These are phyloP conservation scores for Suillus occidentalis DNA, from an alignment of 768 basidiomycete species.

Conservation along the genomic window DNA sequence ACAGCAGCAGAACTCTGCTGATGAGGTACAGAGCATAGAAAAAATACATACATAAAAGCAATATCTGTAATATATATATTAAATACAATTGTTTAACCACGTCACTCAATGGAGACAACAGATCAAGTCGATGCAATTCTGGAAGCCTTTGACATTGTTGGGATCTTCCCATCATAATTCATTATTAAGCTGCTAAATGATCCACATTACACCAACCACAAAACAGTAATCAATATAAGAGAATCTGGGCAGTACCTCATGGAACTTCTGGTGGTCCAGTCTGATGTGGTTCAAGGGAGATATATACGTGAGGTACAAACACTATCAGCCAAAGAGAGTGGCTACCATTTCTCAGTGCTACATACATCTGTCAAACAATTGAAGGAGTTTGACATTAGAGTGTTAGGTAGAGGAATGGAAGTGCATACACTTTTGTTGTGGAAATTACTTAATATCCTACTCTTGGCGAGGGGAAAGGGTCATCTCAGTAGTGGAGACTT, in stretches of 20 bases:
- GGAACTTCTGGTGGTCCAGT: background rate
- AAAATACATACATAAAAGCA: no score
- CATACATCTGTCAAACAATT: background rate
- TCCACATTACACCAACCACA: background rate
- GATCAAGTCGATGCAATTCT: background rate
- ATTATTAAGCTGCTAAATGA: background rate
- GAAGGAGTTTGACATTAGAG: background rate
- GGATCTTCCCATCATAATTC: background rate
- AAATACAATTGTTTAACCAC: no score
- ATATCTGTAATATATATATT: no score
- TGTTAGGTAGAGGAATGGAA: background rate
- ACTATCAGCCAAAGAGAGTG: background rate
- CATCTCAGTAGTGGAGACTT: no score
- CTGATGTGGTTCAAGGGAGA: background rate
- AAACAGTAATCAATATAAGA: background rate
- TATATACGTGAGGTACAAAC: background rate
- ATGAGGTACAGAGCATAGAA: no score
- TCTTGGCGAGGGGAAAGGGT: background rate
- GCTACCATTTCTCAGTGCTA: background rate
- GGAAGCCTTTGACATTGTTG: background rate
- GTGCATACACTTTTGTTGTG: background rate
- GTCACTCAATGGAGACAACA: background rate
- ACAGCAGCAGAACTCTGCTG: no score
- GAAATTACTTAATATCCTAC: background rate
- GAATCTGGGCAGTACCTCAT: background rate